Evolutionary conservation across 1,284 basidiomycete genomes (phyloP).

Genomic region (Kwoniella shivajii): DNA sequence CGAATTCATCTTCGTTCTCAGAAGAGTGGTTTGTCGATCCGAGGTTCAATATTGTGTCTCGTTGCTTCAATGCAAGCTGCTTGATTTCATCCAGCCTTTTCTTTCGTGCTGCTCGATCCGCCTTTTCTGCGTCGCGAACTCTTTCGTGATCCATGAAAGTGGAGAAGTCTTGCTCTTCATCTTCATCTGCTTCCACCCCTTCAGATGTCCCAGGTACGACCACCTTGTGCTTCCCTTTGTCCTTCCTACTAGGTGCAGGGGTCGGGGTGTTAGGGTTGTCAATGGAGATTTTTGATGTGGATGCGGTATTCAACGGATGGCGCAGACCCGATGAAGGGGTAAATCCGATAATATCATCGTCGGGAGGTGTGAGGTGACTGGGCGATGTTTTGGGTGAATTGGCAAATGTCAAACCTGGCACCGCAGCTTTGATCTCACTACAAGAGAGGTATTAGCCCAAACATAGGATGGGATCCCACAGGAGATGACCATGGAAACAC

Average conservation of each 20-base stretch:
- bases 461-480: too few relatives aligned
- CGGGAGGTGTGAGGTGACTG: slow-evolving; percentile 23
- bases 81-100: slow-evolving; percentile 8
- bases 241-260: slow-evolving; percentile 11
- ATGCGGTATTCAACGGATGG: not conserved
- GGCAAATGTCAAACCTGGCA: slow-evolving; percentile 15
- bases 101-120: slow-evolving; percentile 2
- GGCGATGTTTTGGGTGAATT: slow-evolving; percentile 25
- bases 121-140: not conserved
- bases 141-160: slow-evolving; percentile 8
- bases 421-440: not conserved
- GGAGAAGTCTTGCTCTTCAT: slow-evolving; percentile 10
- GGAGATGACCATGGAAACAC: not conserved
- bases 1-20: slow-evolving; percentile 12
- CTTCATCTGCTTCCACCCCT: slow-evolving; percentile 15
- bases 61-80: not conserved
- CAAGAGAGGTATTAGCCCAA: not conserved
- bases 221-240: not conserved
- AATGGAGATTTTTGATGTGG: slow-evolving; percentile 5
- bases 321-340: slow-evolving; percentile 32
- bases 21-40: not conserved
- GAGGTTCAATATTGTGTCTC: slow-evolving; percentile 2
- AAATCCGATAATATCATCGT: slow-evolving; percentile 35
- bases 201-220: slow-evolving; percentile 18
- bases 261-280: not conserved